Evolutionary conservation across 768 basidiomycete genomes (phyloP).

Genomic region (Hemileccinum rubropunctum): DNA sequence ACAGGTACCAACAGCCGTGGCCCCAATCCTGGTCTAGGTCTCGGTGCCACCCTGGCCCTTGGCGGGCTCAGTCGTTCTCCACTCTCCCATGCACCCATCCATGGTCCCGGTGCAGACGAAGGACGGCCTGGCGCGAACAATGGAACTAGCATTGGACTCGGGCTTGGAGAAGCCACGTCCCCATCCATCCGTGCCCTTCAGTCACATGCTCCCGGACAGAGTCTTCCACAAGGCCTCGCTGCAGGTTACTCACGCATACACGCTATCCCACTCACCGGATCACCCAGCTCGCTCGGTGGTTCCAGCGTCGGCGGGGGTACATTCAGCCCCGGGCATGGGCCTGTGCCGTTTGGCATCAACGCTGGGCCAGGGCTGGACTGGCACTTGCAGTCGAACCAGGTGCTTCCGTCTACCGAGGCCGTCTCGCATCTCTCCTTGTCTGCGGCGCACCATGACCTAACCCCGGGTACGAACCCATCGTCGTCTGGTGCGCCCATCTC

Average conservation of each 20-base stretch:
- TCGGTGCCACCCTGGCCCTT: conserved; percentile 21
- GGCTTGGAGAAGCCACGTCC: conserved; percentile 42
- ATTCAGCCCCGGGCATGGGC: conserved; percentile 32
- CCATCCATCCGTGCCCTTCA: conserved; percentile 80
- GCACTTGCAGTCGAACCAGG: conserved; percentile 27
- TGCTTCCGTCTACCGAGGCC: conserved; percentile 17
- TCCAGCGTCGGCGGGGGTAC: conserved; percentile 27
- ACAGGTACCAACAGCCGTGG: conserved; percentile 28
- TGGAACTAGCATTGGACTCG: conserved; percentile 13
- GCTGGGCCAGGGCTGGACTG: conserved; percentile 27
- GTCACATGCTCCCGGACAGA: conserved; percentile 86
- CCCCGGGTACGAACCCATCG: background rate
- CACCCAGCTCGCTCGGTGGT: conserved; percentile 32
- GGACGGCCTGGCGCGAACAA: conserved; percentile 15
- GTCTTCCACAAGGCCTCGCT: conserved; percentile 87
- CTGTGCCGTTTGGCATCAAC: conserved; percentile 30
- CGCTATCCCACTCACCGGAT: conserved; percentile 49
- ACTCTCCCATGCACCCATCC: conserved; percentile 27
- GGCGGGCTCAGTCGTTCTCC: conserved; percentile 30
- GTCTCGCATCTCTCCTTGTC: conserved; percentile 24
- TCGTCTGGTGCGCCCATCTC: conserved; percentile 10
- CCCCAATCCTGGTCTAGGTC: conserved; percentile 17
- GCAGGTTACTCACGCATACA: conserved; percentile 91
- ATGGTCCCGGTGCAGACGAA: conserved; percentile 27
- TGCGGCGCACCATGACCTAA: conserved; percentile 23